Base-by-base conservation (phyloP, 257 asterid genomes). In the Anisodus acutangulus region DNA sequence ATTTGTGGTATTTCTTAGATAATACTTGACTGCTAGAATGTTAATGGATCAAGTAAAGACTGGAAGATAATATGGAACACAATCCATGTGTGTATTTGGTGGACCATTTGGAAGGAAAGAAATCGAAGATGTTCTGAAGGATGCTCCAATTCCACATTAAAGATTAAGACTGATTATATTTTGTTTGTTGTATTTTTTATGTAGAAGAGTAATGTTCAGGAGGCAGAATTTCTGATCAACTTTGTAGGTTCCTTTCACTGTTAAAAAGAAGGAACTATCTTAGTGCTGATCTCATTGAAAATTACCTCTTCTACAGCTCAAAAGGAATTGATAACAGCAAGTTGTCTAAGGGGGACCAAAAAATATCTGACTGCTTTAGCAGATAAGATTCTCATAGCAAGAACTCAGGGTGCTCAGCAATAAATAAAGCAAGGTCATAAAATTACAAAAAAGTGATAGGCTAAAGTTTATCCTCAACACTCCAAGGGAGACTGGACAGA, bases 311-410 rank as follows among this genome's bases (percentile, higher is more conserved):
- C 12, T 55, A 55, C 62, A 55, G 62, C n/a, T 55, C 62, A 55
- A 13, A 55, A 69, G 8, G n/a, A 39, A 69, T 69, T 39, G 35
- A 69, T 69, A 17, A 3, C 35, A 69, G 31, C 7, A 10, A 71
- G 79, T 17, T 51, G 81, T 51, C 47, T 51, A 51, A 31, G 13
- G 51, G 47, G 43, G 1, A 76, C 64, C 64, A 51, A 26, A 74
- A 26, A 13, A 9, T 71, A 49, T 12, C 22, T 22, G 19, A 74
- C 13, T 47, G 63, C 60, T 51, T 76, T 76, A 16, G 63, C 63
- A 76, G 63, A 76, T 76, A 76, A 74, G 47, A 76, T 51, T 51
- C 43, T 51, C 63, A 76, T 76, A 71, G 45, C 26, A 76, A 26
- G 19, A 76, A 7, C 59, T 26, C 81, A 8, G 17, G 8, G 10